Evolutionary conservation across 2,329 filamentous ascomycete genomes (phyloP).

Genomic region (Knufia petricola): DNA sequence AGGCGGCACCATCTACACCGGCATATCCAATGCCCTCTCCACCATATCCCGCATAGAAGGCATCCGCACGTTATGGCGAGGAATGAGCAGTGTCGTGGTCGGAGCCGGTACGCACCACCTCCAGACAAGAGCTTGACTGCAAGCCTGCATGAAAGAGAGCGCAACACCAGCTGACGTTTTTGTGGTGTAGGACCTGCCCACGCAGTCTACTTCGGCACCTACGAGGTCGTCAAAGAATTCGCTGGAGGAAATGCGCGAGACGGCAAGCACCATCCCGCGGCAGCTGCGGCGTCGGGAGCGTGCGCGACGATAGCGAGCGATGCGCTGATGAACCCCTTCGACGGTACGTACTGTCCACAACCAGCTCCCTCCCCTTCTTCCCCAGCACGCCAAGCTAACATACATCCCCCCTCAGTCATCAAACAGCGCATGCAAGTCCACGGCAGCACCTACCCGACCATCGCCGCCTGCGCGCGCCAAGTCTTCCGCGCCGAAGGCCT

Average conservation of each 20-base stretch:
- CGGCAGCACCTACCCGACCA: slow-evolving; percentile 81
- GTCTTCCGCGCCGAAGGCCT: slow-evolving; percentile 84
- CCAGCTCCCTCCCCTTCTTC: neutral
- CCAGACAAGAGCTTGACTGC: slow-evolving; percentile 2
- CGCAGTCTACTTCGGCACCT: slow-evolving; percentile 96
- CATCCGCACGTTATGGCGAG: slow-evolving; percentile 84
- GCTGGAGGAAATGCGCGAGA: slow-evolving; percentile 80
- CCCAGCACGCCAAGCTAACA: slow-evolving; percentile 3
- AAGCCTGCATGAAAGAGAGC: too few relatives aligned
- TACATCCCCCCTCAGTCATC: slow-evolving; percentile 66
- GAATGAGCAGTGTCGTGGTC: slow-evolving; percentile 90
- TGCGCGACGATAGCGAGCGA: slow-evolving; percentile 94
- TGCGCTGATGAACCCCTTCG: slow-evolving; percentile 98
- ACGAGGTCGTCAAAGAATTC: slow-evolving; percentile 91
- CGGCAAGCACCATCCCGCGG: slow-evolving; percentile 82
- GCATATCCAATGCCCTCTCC: slow-evolving; percentile 83
- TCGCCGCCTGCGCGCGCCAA: slow-evolving; percentile 75
- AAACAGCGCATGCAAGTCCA: slow-evolving; percentile 99
- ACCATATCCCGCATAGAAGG: slow-evolving; percentile 88
- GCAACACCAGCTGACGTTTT: too few relatives aligned
- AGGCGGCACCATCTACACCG: slow-evolving; percentile 71
- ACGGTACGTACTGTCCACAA: slow-evolving; percentile 53
- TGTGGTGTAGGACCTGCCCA: slow-evolving; percentile 69
- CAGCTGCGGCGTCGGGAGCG: slow-evolving; percentile 85
- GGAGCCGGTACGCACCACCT: slow-evolving; percentile 66